Evolutionary conservation across 148 eudicot species (phyloP).

Genomic region (Nepenthes mirabilis): DNA sequence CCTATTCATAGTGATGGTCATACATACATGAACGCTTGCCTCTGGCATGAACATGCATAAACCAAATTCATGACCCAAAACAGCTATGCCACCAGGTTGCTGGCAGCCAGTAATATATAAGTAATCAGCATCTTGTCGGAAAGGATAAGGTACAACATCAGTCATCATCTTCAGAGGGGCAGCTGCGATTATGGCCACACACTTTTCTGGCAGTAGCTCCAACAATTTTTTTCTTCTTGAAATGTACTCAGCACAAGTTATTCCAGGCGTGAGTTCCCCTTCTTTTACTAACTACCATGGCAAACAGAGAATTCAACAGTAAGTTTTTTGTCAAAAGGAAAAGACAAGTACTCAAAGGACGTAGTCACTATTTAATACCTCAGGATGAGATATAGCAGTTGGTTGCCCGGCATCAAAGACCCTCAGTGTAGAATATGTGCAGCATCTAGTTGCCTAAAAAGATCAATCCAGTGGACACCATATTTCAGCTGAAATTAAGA

Average conservation of each 20-base stretch:
- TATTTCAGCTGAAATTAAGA: constrained; percentile 2
- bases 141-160: constrained; percentile 83
- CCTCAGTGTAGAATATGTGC: constrained; percentile 23
- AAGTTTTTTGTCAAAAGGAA: background rate
- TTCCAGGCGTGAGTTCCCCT: constrained; percentile 80
- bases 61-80: constrained; percentile 76
- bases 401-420: constrained; percentile 75
- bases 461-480: constrained; percentile 4
- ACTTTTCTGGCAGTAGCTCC: constrained; percentile 74
- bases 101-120: constrained; percentile 82
- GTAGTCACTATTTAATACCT: constrained; percentile 26
- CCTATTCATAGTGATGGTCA: background rate
- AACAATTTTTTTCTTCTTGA: constrained; percentile 66
- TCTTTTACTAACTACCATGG: constrained; percentile 52
- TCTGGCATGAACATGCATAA: constrained; percentile 99
- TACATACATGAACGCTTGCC: constrained; percentile 42
- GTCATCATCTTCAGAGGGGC: constrained; percentile 94
- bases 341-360: background rate
- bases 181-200: constrained; percentile 74
- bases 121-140: constrained; percentile 79
- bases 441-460: constrained; percentile 24
- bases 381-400: constrained; percentile 68
- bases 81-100: constrained; percentile 88
- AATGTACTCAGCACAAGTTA: constrained; percentile 54
- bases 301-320: background rate